Conservation (phyloP, 805 yeast genomes). For the Saccharomycopsis olivae region DNA sequence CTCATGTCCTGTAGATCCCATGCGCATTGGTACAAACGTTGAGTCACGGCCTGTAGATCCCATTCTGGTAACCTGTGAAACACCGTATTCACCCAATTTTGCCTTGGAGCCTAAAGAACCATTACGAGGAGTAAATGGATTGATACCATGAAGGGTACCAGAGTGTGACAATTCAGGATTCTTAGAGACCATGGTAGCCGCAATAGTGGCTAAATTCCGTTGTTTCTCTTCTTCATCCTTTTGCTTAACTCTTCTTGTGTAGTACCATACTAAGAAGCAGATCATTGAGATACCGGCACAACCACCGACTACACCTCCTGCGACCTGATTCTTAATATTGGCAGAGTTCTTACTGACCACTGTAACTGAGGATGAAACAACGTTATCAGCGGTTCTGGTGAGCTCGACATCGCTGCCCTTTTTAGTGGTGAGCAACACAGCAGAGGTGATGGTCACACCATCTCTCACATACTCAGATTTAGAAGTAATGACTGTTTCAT, state of each 20-base stretch:
- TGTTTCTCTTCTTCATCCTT: slow-evolving; percentile 19
- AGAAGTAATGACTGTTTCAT: slow-evolving; percentile 11
- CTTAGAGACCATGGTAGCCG: slow-evolving; percentile 17
- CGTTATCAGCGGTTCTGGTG: slow-evolving; percentile 11
- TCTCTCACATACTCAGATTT: slow-evolving; percentile 13
- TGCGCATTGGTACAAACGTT: slow-evolving; percentile 8
- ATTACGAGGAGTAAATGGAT: slow-evolving; percentile 8
- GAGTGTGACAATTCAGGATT: slow-evolving; percentile 8
- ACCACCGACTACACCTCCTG: slow-evolving; percentile 19
- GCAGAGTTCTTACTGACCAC: slow-evolving; percentile 8
- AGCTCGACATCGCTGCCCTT: slow-evolving; percentile 12
- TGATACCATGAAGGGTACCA: slow-evolving; percentile 12
- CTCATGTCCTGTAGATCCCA: slow-evolving; percentile 16
- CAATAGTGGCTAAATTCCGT: slow-evolving; percentile 18
- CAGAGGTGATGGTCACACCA: slow-evolving; percentile 17
- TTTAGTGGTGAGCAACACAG: slow-evolving; percentile 10
- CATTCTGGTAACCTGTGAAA: slow-evolving; percentile 11
- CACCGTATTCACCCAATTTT: slow-evolving; percentile 1
- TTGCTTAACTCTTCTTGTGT: slow-evolving; percentile 17
- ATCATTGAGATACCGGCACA: slow-evolving; percentile 17
- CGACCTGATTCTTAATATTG: slow-evolving; percentile 11
- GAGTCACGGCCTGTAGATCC: slow-evolving; percentile 16
- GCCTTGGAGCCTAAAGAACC: slow-evolving; percentile 7
- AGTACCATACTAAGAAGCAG: slow-evolving; percentile 17
- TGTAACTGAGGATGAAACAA: slow-evolving; percentile 17